A percentile compares a stretch with the other conserved stretches of the same genome.
Conservation (phyloP, 345 rosid species). For the Dovyalis caffra region DNA sequence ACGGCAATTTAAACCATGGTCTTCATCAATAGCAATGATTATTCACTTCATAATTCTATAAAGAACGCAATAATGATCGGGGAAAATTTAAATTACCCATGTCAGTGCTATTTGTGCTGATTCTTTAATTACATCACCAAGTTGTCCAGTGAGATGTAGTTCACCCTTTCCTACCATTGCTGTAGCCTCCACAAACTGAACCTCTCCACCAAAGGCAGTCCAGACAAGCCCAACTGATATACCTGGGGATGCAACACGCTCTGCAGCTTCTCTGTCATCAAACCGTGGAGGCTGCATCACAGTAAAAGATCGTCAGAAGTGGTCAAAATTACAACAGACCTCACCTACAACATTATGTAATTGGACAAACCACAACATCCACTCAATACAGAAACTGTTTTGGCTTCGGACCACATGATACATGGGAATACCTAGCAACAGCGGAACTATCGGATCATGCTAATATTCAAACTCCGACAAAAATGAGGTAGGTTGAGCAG, state of each 20-base stretch:
- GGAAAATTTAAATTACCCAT: constrained; percentile 61
- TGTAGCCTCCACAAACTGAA: constrained; percentile 94
- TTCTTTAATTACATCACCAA: constrained; percentile 98
- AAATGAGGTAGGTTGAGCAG: background rate
- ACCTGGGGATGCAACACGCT: constrained; percentile 93
- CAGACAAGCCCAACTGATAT: constrained; percentile 96
- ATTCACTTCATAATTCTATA: background rate
- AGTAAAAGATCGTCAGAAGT: constrained; percentile 10
- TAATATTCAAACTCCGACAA: background rate
- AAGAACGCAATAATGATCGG: background rate
- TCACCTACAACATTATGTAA: background rate
- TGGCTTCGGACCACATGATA: background rate
- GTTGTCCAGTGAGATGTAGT: constrained; percentile 95
- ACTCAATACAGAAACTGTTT: background rate
- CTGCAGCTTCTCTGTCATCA: constrained; percentile 92
- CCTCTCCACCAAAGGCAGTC: constrained; percentile 99
- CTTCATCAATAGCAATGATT: background rate
- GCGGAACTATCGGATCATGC: constrained; percentile 5
- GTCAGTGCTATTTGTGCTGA: constrained; percentile 97
- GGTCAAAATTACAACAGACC: constrained; percentile 10
- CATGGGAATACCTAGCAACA: background rate
- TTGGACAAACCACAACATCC: background rate
- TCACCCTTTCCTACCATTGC: constrained; percentile 92
- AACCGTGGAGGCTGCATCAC: constrained; percentile 85
- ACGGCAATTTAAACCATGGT: background rate